Conservation (phyloP, 768 basidiomycete species). For the Dentipellis fragilis region DNA sequence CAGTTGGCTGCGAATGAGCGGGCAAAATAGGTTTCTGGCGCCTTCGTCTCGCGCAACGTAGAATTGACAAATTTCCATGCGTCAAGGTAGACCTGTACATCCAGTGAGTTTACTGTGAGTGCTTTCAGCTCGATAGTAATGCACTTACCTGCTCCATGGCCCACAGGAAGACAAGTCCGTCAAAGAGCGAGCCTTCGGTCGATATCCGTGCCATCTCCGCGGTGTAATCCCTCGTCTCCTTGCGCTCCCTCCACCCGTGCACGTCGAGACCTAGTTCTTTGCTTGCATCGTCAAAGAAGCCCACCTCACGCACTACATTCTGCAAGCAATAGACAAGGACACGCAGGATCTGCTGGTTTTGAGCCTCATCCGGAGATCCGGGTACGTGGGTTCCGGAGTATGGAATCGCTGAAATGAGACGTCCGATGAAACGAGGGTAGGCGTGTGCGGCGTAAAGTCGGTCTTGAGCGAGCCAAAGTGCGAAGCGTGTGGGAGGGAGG, state of each 20-base stretch:
- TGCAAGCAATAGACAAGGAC: slow-evolving; percentile 42
- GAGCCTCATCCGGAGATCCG: slow-evolving; percentile 24
- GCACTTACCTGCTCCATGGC: slow-evolving; percentile 61
- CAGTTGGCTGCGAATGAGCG: slow-evolving; percentile 50
- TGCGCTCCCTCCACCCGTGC: slow-evolving; percentile 40
- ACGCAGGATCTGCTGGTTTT: slow-evolving; percentile 32
- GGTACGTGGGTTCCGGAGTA: slow-evolving; percentile 26
- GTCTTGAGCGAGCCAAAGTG: slow-evolving; percentile 63
- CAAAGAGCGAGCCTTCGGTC: slow-evolving; percentile 36
- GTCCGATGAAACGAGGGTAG: slow-evolving; percentile 63
- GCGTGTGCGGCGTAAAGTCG: slow-evolving; percentile 66
- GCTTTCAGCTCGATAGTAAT: neutral
- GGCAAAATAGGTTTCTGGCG: slow-evolving; percentile 22
- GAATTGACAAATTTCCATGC: slow-evolving; percentile 48
- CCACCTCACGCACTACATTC: slow-evolving; percentile 48
- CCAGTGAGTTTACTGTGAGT: no score
- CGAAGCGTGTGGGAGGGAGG: slow-evolving; percentile 37
- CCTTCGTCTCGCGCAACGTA: neutral
- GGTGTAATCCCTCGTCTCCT: slow-evolving; percentile 58
- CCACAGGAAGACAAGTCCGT: slow-evolving; percentile 67
- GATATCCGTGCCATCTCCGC: slow-evolving; percentile 58
- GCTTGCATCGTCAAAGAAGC: slow-evolving; percentile 51
- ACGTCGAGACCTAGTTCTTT: slow-evolving; percentile 34
- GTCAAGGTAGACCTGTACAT: slow-evolving; percentile 51
- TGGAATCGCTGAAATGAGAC: slow-evolving; percentile 53